A percentile compares a stretch with the other conserved stretches of the same genome.
Evolutionary conservation across 768 basidiomycete species (phyloP).

Genomic region (Lentinus brumalis): DNA sequence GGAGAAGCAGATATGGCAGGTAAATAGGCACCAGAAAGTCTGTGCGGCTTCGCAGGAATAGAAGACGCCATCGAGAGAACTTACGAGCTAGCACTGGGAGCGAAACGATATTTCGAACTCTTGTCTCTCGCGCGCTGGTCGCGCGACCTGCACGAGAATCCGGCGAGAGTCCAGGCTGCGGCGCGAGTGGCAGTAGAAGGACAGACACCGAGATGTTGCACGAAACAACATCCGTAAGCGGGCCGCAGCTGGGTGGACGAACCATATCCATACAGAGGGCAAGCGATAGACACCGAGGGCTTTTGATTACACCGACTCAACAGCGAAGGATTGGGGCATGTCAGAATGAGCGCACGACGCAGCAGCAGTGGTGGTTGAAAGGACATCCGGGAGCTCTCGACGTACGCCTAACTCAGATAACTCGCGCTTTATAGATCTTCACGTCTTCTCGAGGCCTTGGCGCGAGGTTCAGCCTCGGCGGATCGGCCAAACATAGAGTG

Average conservation of each 20-base stretch:
- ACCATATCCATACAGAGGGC: neutral
- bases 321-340: neutral
- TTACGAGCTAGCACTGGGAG: neutral
- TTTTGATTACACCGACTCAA: neutral
- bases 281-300: neutral
- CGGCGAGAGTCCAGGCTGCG: neutral
- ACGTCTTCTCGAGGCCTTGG: constrained; percentile 72
- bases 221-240: neutral
- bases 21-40: constrained; percentile 12
- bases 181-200: neutral
- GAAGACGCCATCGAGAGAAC: constrained; percentile 4
- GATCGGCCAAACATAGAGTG: no score
- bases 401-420: constrained; percentile 26
- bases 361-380: neutral
- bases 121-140: neutral
- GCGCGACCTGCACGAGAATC: neutral
- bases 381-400: neutral
- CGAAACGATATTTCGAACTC: neutral
- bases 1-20: constrained; percentile 16
- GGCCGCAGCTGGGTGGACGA: neutral
- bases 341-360: neutral
- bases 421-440: constrained; percentile 81
- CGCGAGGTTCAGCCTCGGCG: neutral
- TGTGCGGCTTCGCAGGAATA: constrained; percentile 5
- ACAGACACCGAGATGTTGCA: neutral